phyloP scores from a whole-genome alignment of 2,329 filamentous ascomycete species.

The Botrytis deweyae region DNA sequence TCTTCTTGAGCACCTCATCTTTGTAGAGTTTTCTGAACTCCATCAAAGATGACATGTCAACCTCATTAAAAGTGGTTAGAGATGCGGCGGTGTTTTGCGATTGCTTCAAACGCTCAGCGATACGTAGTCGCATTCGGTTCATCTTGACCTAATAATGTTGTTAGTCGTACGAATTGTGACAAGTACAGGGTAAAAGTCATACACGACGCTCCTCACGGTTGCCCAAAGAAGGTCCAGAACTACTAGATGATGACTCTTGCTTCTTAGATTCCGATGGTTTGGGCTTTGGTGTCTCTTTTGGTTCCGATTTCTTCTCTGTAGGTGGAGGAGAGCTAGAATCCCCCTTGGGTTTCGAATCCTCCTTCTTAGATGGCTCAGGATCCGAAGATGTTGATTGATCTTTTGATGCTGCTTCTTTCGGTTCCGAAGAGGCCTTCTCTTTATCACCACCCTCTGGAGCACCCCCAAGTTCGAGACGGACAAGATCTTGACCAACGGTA shows the following conservation, averaged over 20 bases:
- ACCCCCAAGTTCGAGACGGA: conserved; percentile 79
- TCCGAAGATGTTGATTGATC: conserved; percentile 55
- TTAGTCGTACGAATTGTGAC: conserved; percentile 21
- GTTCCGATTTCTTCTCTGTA: conserved; percentile 44
- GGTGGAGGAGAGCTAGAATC: conserved; percentile 44
- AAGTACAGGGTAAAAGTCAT: conserved; percentile 43
- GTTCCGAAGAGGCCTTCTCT: conserved; percentile 52
- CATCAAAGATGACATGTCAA: conserved; percentile 98
- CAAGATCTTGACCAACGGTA: conserved; percentile 85
- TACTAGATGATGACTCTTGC: conserved; percentile 38
- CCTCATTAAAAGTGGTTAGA: conserved; percentile 97
- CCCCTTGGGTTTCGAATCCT: conserved; percentile 45
- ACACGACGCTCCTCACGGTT: conserved; percentile 85
- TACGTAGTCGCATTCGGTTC: conserved; percentile 98
- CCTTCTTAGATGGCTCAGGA: conserved; percentile 39
- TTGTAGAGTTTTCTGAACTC: conserved; percentile 97
- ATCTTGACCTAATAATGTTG: conserved; percentile 76
- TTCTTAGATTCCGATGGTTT: conserved; percentile 42
- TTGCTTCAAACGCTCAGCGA: conserved; percentile 96
- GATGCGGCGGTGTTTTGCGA: conserved; percentile 98
- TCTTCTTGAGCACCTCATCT: conserved; percentile 93
- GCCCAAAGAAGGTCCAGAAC: conserved; percentile 51
- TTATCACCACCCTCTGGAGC: conserved; percentile 53
- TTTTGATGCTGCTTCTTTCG: conserved; percentile 58
- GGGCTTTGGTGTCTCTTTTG: conserved; percentile 43